phyloP scores from a whole-genome alignment of 2,329 filamentous ascomycete genomes.

The Fonsecaea pedrosoi region DNA sequence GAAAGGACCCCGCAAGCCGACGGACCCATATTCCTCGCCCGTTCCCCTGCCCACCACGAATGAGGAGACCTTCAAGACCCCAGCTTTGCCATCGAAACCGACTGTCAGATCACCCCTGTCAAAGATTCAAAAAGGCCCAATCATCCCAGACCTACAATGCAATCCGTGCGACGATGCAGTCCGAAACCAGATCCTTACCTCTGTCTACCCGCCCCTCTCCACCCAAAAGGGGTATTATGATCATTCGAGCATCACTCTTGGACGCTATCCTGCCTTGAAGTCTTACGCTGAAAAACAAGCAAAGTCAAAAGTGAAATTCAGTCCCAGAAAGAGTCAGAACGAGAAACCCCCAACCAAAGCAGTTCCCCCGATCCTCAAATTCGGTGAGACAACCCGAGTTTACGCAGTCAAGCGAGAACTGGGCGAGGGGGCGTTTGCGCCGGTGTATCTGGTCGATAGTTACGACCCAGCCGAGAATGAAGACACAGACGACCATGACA shows the following conservation, averaged over 20 bases:
- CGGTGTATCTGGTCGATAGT: slow-evolving; percentile 87
- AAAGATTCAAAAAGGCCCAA: slow-evolving; percentile 61
- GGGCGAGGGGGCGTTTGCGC: slow-evolving; percentile 91
- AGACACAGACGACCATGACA: slow-evolving; percentile 54
- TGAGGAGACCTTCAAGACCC: slow-evolving; percentile 31
- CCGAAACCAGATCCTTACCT: slow-evolving; percentile 74
- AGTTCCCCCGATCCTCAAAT: slow-evolving; percentile 69
- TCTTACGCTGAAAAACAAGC: slow-evolving; percentile 75
- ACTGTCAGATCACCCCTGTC: slow-evolving; percentile 35
- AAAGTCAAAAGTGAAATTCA: slow-evolving; percentile 51
- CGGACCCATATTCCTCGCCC: not conserved
- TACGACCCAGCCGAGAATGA: slow-evolving; percentile 62
- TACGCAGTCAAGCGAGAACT: slow-evolving; percentile 86
- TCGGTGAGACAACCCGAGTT: slow-evolving; percentile 67
- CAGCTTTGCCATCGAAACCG: slow-evolving; percentile 34
- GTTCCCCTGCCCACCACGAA: slow-evolving; percentile 13
- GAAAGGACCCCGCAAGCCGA: slow-evolving; percentile 13
- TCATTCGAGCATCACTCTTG: slow-evolving; percentile 67
- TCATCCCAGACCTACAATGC: slow-evolving; percentile 82
- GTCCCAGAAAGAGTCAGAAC: slow-evolving; percentile 57
- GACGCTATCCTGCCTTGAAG: slow-evolving; percentile 76
- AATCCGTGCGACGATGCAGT: slow-evolving; percentile 85
- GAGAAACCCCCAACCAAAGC: slow-evolving; percentile 63
- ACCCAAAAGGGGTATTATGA: slow-evolving; percentile 83
- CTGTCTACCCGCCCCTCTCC: slow-evolving; percentile 73